phyloP scores from a whole-genome alignment of 2,329 filamentous ascomycete genomes.

The Fusarium sp. region DNA sequence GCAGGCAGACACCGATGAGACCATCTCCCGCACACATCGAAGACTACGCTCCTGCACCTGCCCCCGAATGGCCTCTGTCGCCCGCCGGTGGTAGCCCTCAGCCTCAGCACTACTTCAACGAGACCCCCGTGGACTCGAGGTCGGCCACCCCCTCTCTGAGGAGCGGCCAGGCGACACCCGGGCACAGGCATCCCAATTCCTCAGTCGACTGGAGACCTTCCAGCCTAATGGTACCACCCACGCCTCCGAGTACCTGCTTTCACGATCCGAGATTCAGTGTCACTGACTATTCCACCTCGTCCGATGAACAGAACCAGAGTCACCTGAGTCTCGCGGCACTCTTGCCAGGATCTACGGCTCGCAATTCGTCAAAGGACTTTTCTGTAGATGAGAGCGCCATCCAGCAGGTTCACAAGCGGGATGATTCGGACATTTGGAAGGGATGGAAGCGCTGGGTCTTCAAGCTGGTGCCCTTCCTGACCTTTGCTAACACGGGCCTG shows the following conservation, averaged over 20 bases:
- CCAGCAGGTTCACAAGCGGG: constrained; percentile 55
- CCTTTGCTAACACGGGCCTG: constrained; percentile 55
- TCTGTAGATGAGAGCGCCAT: constrained; percentile 49
- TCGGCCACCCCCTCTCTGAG: constrained; percentile 43
- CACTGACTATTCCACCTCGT: constrained; percentile 34
- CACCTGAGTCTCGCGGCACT: constrained; percentile 56
- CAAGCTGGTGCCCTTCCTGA: constrained; percentile 53
- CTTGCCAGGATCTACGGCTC: constrained; percentile 48
- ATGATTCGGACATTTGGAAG: constrained; percentile 58
- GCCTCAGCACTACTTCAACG: constrained; percentile 36
- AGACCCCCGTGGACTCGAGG: constrained; percentile 41
- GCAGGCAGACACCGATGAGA: constrained; percentile 22
- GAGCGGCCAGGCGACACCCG: constrained; percentile 43
- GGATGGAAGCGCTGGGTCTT: constrained; percentile 58
- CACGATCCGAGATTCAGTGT: constrained; percentile 23
- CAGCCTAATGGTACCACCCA: constrained; percentile 43
- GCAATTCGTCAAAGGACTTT: constrained; percentile 47
- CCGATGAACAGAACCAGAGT: constrained; percentile 54
- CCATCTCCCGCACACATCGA: constrained; percentile 35
- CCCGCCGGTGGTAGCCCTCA: constrained; percentile 38
- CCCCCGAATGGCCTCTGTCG: constrained; percentile 43
- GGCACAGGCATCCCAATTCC: constrained; percentile 34
- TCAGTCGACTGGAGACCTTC: constrained; percentile 47
- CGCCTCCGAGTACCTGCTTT: constrained; percentile 25
- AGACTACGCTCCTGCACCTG: constrained; percentile 37